Evolutionary conservation across 1,284 basidiomycete species (phyloP), one percentile per base, ranked within the genome.

Genomic region (Golubevia pallescens): DNA sequence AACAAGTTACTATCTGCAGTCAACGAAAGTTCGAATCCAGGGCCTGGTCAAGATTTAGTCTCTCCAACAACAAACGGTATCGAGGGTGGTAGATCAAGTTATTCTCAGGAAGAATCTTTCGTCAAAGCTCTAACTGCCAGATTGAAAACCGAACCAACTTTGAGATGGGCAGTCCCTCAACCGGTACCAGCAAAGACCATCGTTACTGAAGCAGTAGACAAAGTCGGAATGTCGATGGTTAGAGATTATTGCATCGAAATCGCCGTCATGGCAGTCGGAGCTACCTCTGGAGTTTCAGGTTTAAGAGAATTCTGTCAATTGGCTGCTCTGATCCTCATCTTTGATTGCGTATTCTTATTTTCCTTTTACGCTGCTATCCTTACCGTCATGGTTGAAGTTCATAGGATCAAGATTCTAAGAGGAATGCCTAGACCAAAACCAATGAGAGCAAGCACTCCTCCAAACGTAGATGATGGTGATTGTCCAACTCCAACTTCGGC

Each of bases 281-380:
- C 94, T 1, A 91, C 92, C 76, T 92, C 91, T 73, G 92, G 91
- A 61, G 93, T 98, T 34, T 91, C 92, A 34, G 97, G 97, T 4
- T 88, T 99, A 60, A 91, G 91, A 74, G 95, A 99, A 86, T 97
- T 98, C 79, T 99, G 96, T 86, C 93, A 94, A 34, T 90, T 99
- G 14, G 95, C 94, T 1, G 94, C 94, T 0, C 86, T 98, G 42
- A 90, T 94, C 62, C 89, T 99, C 62, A 89, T 89, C 8, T 89
- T 94, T 63, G 96, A 99, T 86, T 97, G 94, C 86, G 81, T 94
- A 60, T 89, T 95, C 86, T 90, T 97, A 70, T 93, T 93, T 86
- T 93, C 93, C 0, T 97, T 97, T 87, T 93, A 95, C 84, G 90
- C 93, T 1, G 91, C 93, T 1, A 91, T 98, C 67, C 88, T 99